These are phyloP conservation scores for Strigomonas galati DNA, from an alignment of 208 protist species.

Conservation along the genomic window DNA sequence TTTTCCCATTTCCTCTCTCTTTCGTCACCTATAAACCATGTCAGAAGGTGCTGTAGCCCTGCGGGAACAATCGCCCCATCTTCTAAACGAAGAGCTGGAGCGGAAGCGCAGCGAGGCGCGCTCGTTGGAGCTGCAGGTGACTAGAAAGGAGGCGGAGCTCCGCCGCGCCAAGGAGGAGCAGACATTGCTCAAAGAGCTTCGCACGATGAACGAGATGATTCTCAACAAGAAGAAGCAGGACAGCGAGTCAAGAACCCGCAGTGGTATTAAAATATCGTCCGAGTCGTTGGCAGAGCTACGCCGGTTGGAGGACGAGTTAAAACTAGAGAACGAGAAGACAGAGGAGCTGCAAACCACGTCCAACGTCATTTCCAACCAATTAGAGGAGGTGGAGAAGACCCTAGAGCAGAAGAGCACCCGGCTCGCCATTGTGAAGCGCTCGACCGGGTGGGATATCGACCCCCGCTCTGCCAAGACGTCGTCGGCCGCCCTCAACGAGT, in stretches of 20 bases:
- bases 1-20: constrained; percentile 2
- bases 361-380: constrained; percentile 35
- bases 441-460: constrained; percentile 48
- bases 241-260: constrained; percentile 8
- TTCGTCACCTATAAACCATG: background rate
- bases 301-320: constrained; percentile 66
- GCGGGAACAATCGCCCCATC: constrained; percentile 31
- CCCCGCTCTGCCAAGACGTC: constrained; percentile 17
- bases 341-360: constrained; percentile 49
- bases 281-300: constrained; percentile 61
- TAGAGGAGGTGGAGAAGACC: constrained; percentile 60
- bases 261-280: constrained; percentile 50
- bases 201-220: constrained; percentile 74
- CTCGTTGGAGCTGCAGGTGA: constrained; percentile 57
- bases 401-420: constrained; percentile 43
- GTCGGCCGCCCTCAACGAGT: constrained; percentile 43
- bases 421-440: constrained; percentile 53
- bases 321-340: constrained; percentile 59
- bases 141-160: constrained; percentile 71
- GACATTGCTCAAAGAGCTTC: constrained; percentile 66
- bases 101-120: constrained; percentile 51
- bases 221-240: constrained; percentile 49
- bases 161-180: constrained; percentile 78
- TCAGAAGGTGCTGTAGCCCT: constrained; percentile 41
- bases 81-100: constrained; percentile 40